Evolutionary conservation across 208 protist species (phyloP).

Genomic region (Leishmania tropica): DNA sequence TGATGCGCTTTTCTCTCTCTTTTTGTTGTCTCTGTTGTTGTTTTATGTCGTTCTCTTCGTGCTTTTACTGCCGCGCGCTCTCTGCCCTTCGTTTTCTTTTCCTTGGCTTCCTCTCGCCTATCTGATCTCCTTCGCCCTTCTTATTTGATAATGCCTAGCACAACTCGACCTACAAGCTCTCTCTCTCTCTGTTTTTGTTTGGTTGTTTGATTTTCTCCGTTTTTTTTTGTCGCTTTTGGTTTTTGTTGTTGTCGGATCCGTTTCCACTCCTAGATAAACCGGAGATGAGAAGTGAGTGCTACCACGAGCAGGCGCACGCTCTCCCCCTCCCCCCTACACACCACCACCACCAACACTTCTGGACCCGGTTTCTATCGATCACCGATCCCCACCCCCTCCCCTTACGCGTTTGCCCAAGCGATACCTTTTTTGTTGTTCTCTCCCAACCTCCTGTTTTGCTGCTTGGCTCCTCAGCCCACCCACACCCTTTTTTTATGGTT

Average conservation of each 20-base stretch:
- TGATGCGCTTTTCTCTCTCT: neutral
- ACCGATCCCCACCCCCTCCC: neutral
- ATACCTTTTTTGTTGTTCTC: neutral
- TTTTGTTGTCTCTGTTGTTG: neutral
- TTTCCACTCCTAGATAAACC: neutral
- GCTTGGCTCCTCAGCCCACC: neutral
- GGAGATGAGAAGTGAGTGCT: neutral
- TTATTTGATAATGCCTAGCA: no score
- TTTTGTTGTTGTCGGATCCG: neutral
- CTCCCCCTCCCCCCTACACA: neutral
- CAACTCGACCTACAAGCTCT: no score
- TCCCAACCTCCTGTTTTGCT: neutral
- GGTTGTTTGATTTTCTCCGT: no score
- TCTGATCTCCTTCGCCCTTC: neutral
- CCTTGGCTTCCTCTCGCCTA: neutral
- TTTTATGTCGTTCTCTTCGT: neutral
- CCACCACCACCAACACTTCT: neutral
- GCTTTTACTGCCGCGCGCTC: neutral
- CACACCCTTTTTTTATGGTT: neutral
- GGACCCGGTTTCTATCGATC: neutral
- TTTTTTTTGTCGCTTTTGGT: neutral
- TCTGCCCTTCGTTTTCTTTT: neutral
- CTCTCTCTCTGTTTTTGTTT: no score
- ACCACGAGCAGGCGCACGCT: neutral
- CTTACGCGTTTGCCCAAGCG: neutral